Base-by-base conservation (phyloP, 2,329 filamentous ascomycete species). In the Podosphaera xanthii region DNA sequence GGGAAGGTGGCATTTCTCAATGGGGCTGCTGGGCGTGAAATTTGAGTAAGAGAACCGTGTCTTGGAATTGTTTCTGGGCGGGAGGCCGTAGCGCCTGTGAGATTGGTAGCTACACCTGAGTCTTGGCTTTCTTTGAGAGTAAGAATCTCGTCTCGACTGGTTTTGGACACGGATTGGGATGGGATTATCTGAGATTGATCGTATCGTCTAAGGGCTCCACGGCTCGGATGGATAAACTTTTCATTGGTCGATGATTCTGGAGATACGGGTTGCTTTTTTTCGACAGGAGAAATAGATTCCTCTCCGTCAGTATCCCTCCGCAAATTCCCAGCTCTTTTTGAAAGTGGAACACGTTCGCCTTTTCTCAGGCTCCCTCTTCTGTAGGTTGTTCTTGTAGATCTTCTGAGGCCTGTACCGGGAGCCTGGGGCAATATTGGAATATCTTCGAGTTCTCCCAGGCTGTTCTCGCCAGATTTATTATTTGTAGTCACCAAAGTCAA, bases 371-470 rank as follows among this genome's bases (percentile, higher is more conserved):
- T 96, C 40, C 90, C 90, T 65, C 82, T 87, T 66, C 90, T 77
- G 70, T 97, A 97, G 34, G 87, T 91, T 4, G 92, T 98, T 59
- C 87, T 80, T 30, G 89, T 98, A 10, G 92, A 96, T 62, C 92
- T 81, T 65, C 92, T 84, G 56, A 98, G 73, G 38, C 87, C 87
- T 70, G 84, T 82, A 2, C 87, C 87, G 0, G 82, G 82, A 59
- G 78, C 82, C 60, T 84, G 79, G 0, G 89, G 86, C 49, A 97
- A 73, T 63, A 97, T 95, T 5, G 90, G 89, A 73, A 86, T 83
- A 68, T 97, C 91, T 48, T 87, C 86, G 31, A 71, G 65, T 67
- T 65, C 49, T 22, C 59, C 52, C 9, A 69, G 69, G 35, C 9
- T 6, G 12, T 33, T 31, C 54, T 76, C 72, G 36, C 65, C 68